Evolutionary conservation across 805 yeast species (phyloP), one percentile per base, ranked within the genome.

Genomic region (Tetrapisispora fleetii): DNA sequence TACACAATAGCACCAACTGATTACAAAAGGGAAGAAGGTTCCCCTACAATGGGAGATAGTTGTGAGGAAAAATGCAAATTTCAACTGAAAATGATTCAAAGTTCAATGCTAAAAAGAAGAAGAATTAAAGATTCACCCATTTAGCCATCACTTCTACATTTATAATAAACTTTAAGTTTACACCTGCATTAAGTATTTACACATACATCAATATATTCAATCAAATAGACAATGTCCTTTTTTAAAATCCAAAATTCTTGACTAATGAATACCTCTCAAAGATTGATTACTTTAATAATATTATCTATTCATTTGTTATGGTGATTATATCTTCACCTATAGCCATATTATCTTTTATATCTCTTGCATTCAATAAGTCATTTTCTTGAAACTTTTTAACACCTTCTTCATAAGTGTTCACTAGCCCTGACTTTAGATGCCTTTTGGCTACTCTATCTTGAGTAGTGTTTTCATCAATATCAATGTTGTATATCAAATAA

Each of bases 301-400:
- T 4, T 4, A 28, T 37, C 37, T 46, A 60, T 40, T 57, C 62
- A 45, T 60, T 62, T 24, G 57, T 49, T 39, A 62, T 51, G 11
- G 18, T 47, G 17, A 48, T 43, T 28, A 63, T 48, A 27, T 48
- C 47, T n/a, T 53, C 48, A n/a, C 47, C 46, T 6, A 49, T 32
- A 19, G 59, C 55, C 56, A 48, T 52, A 40, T 62, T 46, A 10
- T 48, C 43, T 17, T 47, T 53, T n/a, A 66, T 57, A 16, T 51
- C 46, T 17, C 54, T 58, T 0, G 90, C 95, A 63, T 90, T 90
- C 10, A 74, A 67, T 32, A 76, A 58, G 62, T 89, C 96, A 57
- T 78, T 81, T 2, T 65, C 60, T 45, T 72, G 73, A 27, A 75
- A 80, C 48, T 80, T 68, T 11, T 63, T 66, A 3, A 64, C 59